Evolutionary conservation across 2,329 filamentous ascomycete species (phyloP), one percentile per base, ranked within the genome.

Genomic region (Metarhizium rileyi): DNA sequence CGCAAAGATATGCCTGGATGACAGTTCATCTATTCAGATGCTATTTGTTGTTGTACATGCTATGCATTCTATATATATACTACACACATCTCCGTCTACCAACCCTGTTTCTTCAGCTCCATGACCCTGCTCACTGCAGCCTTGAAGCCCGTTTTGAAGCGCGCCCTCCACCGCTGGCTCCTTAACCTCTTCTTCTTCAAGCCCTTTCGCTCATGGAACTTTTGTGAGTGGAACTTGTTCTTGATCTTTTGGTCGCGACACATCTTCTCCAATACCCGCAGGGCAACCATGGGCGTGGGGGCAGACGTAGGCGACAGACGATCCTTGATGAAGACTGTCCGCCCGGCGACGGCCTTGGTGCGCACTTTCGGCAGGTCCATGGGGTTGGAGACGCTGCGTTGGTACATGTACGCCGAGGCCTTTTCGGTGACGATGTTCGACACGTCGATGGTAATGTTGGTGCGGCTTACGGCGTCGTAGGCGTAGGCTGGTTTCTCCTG

Each of bases 161-260:
- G 77, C 55, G 57, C 69, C 63, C 79, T 75, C 84, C 86, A 90
- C 53, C 87, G 74, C 72, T 84, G 73, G 52, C 78, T 82, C 64
- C 71, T 73, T 57, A 89, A 67, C 59, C 87, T 77, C 80, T 93
- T 94, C 66, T 83, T 76, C 77, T 86, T 89, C 60, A 88, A 60
- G 2, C 87, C 88, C 0, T 77, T 76, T 44, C 88, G 71, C 73
- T 93, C 87, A 66, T 94, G 84, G 59, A 81, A 87, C 55, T 74
- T 72, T 68, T 93, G 87, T 54, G 59, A 64, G 20, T 66, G 63
- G 48, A 72, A 72, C 58, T 88, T 81, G 3, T 45, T 51, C 56
- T 67, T 72, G 46, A 93, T 69, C 41, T 67, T 72, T 61, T 91
- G 90, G 59, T 63, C 58, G 5, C 57, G 54, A 28, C 70, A 61